Evolutionary conservation across 306 rosid species (phyloP).

Genomic region (Chamaecrista fasciculata): DNA sequence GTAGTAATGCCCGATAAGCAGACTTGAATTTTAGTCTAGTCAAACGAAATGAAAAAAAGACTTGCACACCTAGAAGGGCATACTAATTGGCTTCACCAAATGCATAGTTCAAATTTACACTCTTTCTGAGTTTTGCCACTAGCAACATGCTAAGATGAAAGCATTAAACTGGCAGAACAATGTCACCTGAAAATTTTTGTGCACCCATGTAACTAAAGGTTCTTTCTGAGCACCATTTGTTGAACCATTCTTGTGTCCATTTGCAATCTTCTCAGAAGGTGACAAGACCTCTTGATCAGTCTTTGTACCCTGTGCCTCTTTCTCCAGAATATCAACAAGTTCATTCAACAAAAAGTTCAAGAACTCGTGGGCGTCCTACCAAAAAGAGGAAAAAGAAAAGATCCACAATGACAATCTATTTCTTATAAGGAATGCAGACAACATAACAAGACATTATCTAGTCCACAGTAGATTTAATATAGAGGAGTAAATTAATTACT

Average conservation of each 20-base stretch:
- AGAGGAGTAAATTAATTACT: neutral
- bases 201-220: slow-evolving; percentile 98
- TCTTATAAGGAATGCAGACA: slow-evolving; percentile 21
- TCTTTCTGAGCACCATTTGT: slow-evolving; percentile 79
- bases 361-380: slow-evolving; percentile 99
- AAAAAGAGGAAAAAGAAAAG: slow-evolving; percentile 25
- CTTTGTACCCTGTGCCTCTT: slow-evolving; percentile 84
- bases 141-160: slow-evolving; percentile 19
- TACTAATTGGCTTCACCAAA: slow-evolving; percentile 5
- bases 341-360: slow-evolving; percentile 96
- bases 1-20: slow-evolving; percentile 19
- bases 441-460: slow-evolving; percentile 6
- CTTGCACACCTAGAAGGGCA: neutral
- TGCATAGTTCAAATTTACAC: slow-evolving; percentile 8
- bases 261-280: slow-evolving; percentile 66
- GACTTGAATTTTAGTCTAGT: too few relatives aligned
- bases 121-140: slow-evolving; percentile 22
- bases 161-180: slow-evolving; percentile 31
- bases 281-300: slow-evolving; percentile 72
- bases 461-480: neutral
- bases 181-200: slow-evolving; percentile 95
- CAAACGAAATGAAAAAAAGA: neutral
- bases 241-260: slow-evolving; percentile 67
- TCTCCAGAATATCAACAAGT: slow-evolving; percentile 98
- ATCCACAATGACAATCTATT: slow-evolving; percentile 25